These are phyloP conservation scores for Citrus reticulata DNA, from an alignment of 345 rosid species.

Conservation along the genomic window DNA sequence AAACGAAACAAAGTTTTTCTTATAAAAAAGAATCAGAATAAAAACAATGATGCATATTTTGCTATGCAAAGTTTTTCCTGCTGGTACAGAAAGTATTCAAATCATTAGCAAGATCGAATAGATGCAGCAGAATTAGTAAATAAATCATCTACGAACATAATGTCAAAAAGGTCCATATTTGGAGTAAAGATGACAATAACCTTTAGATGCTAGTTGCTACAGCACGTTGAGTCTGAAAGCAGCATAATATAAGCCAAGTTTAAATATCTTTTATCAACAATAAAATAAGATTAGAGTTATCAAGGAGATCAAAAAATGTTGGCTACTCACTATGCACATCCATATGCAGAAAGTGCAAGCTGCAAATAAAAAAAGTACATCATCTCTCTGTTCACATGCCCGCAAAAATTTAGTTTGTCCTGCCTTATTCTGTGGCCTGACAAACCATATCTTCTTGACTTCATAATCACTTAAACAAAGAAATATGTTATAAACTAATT, in stretches of 20 bases:
- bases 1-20: not conserved
- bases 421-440: not conserved
- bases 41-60: not conserved
- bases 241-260: not conserved
- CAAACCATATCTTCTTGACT: conserved; percentile 11
- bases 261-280: not conserved
- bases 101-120: not conserved
- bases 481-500: not conserved
- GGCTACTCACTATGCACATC: not conserved
- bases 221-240: conserved; percentile 5
- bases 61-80: not conserved
- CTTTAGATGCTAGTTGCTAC: not conserved
- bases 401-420: conserved; percentile 2
- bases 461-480: conserved; percentile 5
- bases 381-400: not conserved
- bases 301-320: not conserved
- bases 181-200: not conserved
- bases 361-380: not conserved
- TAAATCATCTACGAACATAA: not conserved
- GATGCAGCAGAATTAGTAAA: not conserved
- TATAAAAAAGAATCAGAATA: not conserved
- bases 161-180: not conserved
- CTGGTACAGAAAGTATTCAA: not conserved
- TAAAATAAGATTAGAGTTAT: not conserved
- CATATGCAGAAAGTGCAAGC: conserved; percentile 8